phyloP scores from a whole-genome alignment of 495 filamentous ascomycete genomes.

The Xylaria longipes region DNA sequence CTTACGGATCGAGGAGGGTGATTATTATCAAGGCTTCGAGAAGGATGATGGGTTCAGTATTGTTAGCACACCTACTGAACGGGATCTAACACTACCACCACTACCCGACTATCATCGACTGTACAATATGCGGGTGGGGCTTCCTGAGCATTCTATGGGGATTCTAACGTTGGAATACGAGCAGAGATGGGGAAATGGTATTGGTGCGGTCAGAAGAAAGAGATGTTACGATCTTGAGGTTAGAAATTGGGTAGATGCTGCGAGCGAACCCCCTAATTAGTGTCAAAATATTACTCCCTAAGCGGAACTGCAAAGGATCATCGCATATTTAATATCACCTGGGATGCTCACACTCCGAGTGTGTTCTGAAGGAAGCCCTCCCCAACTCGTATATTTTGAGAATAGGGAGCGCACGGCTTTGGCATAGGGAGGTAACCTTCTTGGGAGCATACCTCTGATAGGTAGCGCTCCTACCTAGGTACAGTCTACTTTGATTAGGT shows the following conservation, averaged over 20 bases:
- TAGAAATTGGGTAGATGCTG: slow-evolving; percentile 5
- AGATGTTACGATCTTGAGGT: slow-evolving; percentile 18
- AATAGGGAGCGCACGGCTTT: too few relatives aligned
- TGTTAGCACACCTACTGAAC: slow-evolving; percentile 3
- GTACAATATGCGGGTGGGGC: slow-evolving; percentile 24
- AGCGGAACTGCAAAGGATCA: background rate
- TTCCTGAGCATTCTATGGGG: slow-evolving; percentile 25
- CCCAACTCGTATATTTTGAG: background rate
- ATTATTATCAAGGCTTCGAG: slow-evolving; percentile 32
- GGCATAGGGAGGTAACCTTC: too few relatives aligned
- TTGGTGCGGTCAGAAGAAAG: background rate
- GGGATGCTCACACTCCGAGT: background rate
- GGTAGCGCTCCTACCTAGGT: too few relatives aligned
- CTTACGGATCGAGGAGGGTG: slow-evolving; percentile 48
- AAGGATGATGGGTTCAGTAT: slow-evolving; percentile 23
- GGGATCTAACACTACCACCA: slow-evolving; percentile 2
- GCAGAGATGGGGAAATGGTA: background rate
- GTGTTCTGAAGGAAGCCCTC: background rate
- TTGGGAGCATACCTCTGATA: too few relatives aligned
- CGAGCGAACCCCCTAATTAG: background rate
- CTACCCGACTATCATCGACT: slow-evolving; percentile 8
- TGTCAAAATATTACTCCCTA: background rate
- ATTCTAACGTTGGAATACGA: slow-evolving; percentile 27
- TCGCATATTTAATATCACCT: background rate
- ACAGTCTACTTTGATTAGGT: too few relatives aligned